These are phyloP conservation scores for Carpinus fangiana DNA, from an alignment of 306 rosid genomes.

Conservation along the genomic window DNA sequence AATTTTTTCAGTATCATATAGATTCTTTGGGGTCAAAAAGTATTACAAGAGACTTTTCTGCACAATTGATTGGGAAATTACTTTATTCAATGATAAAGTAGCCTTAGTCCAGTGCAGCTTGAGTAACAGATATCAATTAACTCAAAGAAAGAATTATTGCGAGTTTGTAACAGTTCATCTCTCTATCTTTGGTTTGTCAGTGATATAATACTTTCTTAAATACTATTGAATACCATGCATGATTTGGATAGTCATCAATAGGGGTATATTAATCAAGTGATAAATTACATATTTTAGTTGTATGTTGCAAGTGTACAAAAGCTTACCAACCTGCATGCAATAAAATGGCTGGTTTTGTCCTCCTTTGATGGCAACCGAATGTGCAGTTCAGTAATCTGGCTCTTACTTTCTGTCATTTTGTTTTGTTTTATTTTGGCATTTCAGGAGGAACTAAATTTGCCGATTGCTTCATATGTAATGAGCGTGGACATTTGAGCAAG, in stretches of 20 bases:
- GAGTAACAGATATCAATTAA: not conserved
- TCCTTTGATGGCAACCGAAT: not conserved
- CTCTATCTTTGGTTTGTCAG: not conserved
- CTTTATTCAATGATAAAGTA: not conserved
- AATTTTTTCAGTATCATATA: not conserved
- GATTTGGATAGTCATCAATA: not conserved
- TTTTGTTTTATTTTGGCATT: conserved; percentile 27
- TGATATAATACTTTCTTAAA: not conserved
- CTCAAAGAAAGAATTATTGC: no score
- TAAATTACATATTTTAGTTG: not conserved
- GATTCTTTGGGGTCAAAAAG: not conserved
- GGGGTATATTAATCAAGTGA: not conserved
- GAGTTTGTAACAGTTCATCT: not conserved
- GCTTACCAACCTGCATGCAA: not conserved
- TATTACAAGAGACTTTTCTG: not conserved
- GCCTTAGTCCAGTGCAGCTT: not conserved
- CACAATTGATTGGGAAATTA: not conserved
- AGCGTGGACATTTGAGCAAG: conserved; percentile 86
- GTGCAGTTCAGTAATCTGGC: not conserved
- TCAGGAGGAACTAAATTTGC: conserved; percentile 94
- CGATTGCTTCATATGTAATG: conserved; percentile 80
- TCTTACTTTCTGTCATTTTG: conserved; percentile 1
- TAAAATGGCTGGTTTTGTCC: not conserved
- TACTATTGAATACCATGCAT: not conserved
- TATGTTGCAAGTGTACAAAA: not conserved